A percentile compares a stretch with the other conserved stretches of the same genome.
phyloP scores from a whole-genome alignment of 805 yeast genomes.

The Alloascoidea africana region DNA sequence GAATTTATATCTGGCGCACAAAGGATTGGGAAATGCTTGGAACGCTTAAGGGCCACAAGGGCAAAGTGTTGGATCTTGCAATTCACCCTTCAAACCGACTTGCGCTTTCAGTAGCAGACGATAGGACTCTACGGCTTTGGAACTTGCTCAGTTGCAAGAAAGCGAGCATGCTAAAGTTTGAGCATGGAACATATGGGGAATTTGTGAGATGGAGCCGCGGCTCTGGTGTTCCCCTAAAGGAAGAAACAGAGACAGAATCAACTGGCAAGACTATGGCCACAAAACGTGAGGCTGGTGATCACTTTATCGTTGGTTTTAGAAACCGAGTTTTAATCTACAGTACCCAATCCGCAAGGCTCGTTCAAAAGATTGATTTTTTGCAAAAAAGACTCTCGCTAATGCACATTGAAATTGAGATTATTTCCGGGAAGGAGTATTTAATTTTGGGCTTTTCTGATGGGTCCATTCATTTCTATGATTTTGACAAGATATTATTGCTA shows the following conservation, averaged over 20 bases:
- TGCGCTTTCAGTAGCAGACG: slow-evolving; percentile 81
- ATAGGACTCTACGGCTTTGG: slow-evolving; percentile 79
- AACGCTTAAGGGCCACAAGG: slow-evolving; percentile 76
- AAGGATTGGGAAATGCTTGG: slow-evolving; percentile 95
- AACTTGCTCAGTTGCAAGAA: slow-evolving; percentile 92
- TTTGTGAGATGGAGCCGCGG: slow-evolving; percentile 25
- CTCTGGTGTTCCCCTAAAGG: background rate
- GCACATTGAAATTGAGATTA: slow-evolving; percentile 38
- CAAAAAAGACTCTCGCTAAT: slow-evolving; percentile 32
- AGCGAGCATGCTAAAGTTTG: slow-evolving; percentile 61
- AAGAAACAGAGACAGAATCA: background rate
- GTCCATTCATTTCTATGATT: slow-evolving; percentile 37
- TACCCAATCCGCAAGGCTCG: slow-evolving; percentile 44
- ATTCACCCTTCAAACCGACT: slow-evolving; percentile 85
- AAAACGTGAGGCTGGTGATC: slow-evolving; percentile 52
- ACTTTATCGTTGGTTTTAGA: slow-evolving; percentile 62
- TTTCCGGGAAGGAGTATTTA: slow-evolving; percentile 38
- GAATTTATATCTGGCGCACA: slow-evolving; percentile 82
- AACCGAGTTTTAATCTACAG: slow-evolving; percentile 50
- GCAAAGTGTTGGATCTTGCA: slow-evolving; percentile 68
- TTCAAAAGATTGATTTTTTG: slow-evolving; percentile 25
- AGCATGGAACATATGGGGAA: slow-evolving; percentile 10
- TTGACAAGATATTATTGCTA: slow-evolving; percentile 16
- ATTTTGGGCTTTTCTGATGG: slow-evolving; percentile 66
- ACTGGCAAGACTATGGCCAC: too few relatives aligned